Evolutionary conservation across 1,139 yeast genomes (phyloP).

Genomic region (Casaregolazyma lundiana): DNA sequence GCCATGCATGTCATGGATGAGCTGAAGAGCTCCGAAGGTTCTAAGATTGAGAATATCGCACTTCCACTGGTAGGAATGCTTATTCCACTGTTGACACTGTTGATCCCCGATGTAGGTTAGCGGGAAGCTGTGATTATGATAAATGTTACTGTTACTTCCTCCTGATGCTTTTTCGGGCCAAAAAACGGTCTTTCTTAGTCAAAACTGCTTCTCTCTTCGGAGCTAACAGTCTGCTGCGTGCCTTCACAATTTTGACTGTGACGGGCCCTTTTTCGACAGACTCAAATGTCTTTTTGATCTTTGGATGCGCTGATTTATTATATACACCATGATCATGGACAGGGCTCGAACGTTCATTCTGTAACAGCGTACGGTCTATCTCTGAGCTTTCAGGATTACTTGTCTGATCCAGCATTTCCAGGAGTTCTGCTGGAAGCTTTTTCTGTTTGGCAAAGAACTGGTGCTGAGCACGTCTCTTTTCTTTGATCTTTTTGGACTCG

Average conservation of each 20-base stretch:
- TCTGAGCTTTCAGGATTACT: not conserved
- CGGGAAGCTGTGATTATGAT: not conserved
- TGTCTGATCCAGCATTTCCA: slow-evolving; percentile 15
- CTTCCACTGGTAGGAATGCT: slow-evolving; percentile 32
- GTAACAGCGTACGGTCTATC: not conserved
- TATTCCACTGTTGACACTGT: slow-evolving; percentile 31
- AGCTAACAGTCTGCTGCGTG: slow-evolving; percentile 11
- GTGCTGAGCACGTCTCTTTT: slow-evolving; percentile 20
- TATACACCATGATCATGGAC: not conserved
- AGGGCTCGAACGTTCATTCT: not conserved
- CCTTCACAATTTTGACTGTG: slow-evolving; percentile 14
- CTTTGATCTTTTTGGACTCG: slow-evolving; percentile 13
- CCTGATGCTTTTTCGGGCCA: slow-evolving; percentile 11
- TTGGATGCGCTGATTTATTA: not conserved
- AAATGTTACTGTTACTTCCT: slow-evolving; percentile 11
- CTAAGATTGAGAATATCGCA: slow-evolving; percentile 17
- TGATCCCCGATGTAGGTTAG: slow-evolving; percentile 28
- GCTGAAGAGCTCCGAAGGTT: slow-evolving; percentile 17
- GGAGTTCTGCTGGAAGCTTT: slow-evolving; percentile 16
- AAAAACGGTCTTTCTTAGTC: slow-evolving; percentile 12
- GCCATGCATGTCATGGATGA: slow-evolving; percentile 59
- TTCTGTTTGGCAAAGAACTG: slow-evolving; percentile 19
- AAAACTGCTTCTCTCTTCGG: slow-evolving; percentile 12
- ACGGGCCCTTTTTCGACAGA: slow-evolving; percentile 15
- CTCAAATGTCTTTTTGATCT: slow-evolving; percentile 3